phyloP scores from a whole-genome alignment of 1,284 basidiomycete species.

The Laetiporus sulphureus region DNA sequence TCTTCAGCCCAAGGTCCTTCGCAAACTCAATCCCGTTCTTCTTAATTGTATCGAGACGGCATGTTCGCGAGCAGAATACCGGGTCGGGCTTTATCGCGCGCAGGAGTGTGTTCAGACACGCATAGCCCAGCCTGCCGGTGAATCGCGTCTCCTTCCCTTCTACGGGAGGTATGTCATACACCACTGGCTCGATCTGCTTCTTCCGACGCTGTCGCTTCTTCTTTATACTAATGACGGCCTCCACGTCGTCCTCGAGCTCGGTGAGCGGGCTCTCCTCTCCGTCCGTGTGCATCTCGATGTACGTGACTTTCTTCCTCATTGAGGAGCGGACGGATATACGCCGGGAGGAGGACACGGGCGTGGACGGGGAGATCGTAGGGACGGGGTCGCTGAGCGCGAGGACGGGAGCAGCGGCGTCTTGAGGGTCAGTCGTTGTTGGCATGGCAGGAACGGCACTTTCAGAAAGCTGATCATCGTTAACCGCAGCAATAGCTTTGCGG shows the following conservation, averaged over 20 bases:
- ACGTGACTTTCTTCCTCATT: background rate
- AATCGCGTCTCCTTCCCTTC: conserved; percentile 59
- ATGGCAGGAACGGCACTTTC: no score
- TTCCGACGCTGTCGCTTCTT: conserved; percentile 36
- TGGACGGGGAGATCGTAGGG: background rate
- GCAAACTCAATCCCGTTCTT: conserved; percentile 70
- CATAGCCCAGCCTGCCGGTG: conserved; percentile 70
- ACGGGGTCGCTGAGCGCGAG: conserved; percentile 6
- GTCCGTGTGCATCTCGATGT: background rate
- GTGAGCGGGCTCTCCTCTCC: conserved; percentile 20
- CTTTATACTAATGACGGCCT: conserved; percentile 12
- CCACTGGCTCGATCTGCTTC: conserved; percentile 47
- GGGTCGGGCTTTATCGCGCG: conserved; percentile 63
- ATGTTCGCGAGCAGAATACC: conserved; percentile 52
- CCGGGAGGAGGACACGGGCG: background rate
- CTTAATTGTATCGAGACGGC: conserved; percentile 69
- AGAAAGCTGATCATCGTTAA: no score
- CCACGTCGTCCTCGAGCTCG: conserved; percentile 17
- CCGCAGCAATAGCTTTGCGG: no score
- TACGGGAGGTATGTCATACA: conserved; percentile 69
- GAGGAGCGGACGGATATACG: background rate
- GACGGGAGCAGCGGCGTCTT: no score
- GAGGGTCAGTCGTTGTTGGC: no score
- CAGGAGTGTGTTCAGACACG: conserved; percentile 81
- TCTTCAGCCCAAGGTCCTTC: conserved; percentile 74